These are phyloP conservation scores for Microbotryomycetes sp. DNA, from an alignment of 1,284 basidiomycete genomes.

Conservation along the genomic window DNA sequence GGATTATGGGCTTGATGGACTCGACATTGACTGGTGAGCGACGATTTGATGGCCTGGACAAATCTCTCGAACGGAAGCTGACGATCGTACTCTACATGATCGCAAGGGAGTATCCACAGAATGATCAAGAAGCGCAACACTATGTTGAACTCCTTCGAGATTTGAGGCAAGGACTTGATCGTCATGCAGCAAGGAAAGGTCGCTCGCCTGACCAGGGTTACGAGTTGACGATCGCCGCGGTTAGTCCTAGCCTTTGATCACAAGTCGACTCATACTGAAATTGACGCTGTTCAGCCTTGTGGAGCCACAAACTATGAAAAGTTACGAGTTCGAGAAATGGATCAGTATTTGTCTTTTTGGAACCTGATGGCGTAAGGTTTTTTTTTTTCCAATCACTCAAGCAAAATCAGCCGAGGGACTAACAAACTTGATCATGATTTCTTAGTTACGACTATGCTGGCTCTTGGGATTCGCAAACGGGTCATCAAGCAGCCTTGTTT, in stretches of 20 bases:
- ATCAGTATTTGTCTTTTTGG: constrained; percentile 68
- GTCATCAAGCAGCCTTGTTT: constrained; percentile 79
- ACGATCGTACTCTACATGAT: background rate
- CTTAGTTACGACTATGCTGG: constrained; percentile 34
- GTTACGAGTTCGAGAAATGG: constrained; percentile 65
- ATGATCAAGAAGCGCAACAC: constrained; percentile 45
- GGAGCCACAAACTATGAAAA: constrained; percentile 61
- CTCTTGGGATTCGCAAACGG: constrained; percentile 46
- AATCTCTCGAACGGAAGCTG: background rate
- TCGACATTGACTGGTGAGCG: constrained; percentile 39
- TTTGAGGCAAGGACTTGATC: constrained; percentile 45
- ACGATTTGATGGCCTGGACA: background rate
- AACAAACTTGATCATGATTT: background rate
- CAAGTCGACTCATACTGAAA: background rate
- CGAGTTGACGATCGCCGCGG: constrained; percentile 43
- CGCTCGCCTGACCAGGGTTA: constrained; percentile 41
- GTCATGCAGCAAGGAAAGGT: constrained; percentile 39
- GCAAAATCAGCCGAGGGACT: background rate
- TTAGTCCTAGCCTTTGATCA: no score
- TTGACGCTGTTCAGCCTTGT: constrained; percentile 57
- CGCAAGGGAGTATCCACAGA: constrained; percentile 49
- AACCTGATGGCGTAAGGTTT: constrained; percentile 70
- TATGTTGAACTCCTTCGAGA: constrained; percentile 48
- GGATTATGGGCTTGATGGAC: constrained; percentile 81
- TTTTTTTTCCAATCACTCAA: constrained; percentile 1